phyloP scores from a whole-genome alignment of 176 grass and related monocot species.

The Puccinellia tenuiflora region DNA sequence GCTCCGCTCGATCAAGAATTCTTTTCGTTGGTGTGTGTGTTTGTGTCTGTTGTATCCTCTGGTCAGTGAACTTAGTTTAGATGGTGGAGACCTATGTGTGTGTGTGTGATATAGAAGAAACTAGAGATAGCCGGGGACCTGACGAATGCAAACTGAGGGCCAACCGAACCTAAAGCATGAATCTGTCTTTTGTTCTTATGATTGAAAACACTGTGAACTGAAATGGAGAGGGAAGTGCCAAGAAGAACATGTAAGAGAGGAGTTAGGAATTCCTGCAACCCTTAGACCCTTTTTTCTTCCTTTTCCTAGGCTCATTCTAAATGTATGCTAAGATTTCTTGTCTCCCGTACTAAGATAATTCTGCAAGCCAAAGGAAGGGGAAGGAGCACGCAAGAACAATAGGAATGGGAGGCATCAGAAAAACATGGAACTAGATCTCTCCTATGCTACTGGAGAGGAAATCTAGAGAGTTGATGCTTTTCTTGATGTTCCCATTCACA shows the following conservation, averaged over 20 bases:
- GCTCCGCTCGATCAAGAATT: background rate
- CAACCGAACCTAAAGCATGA: background rate
- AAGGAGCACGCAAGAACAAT: background rate
- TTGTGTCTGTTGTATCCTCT: background rate
- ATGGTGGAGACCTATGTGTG: background rate
- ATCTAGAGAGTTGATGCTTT: background rate
- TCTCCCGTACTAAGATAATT: background rate
- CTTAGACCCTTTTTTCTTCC: background rate
- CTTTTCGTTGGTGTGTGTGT: background rate
- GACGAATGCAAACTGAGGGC: background rate
- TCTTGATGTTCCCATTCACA: background rate
- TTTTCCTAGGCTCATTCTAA: background rate
- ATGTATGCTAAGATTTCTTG: background rate
- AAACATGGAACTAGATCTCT: background rate
- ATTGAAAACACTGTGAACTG: background rate
- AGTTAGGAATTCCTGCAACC: background rate
- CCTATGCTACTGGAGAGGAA: too few species aligned
- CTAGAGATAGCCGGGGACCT: background rate
- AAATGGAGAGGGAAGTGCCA: background rate
- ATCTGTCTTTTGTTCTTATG: background rate
- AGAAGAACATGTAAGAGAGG: background rate
- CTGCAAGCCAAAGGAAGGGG: background rate
- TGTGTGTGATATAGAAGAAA: background rate
- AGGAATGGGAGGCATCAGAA: conserved; percentile 1
- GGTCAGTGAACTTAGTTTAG: background rate